These are phyloP conservation scores for Colletotrichum theobromicola DNA, from an alignment of 2,329 filamentous ascomycete species.

Conservation along the genomic window DNA sequence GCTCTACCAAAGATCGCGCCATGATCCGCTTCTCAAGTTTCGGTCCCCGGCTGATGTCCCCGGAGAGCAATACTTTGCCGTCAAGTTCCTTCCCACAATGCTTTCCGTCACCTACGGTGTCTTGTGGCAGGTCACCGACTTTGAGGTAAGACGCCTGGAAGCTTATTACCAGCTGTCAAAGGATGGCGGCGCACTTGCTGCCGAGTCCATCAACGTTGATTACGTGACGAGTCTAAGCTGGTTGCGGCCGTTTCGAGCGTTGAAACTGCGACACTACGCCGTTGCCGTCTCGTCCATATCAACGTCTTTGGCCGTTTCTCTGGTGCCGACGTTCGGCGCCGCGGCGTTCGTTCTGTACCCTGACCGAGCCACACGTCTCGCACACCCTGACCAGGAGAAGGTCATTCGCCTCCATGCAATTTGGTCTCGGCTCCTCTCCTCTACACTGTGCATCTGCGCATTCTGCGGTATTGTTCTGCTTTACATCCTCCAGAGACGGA, in stretches of 20 bases:
- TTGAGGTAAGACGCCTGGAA: slow-evolving; percentile 70
- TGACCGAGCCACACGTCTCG: slow-evolving; percentile 47
- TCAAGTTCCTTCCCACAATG: slow-evolving; percentile 69
- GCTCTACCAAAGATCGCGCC: slow-evolving; percentile 55
- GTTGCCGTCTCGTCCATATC: slow-evolving; percentile 71
- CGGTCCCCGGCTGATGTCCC: slow-evolving; percentile 53
- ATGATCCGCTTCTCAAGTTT: slow-evolving; percentile 55
- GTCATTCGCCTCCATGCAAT: slow-evolving; percentile 58
- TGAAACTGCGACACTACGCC: slow-evolving; percentile 69
- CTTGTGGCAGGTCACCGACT: slow-evolving; percentile 70
- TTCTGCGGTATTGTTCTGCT: slow-evolving; percentile 62
- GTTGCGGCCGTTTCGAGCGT: slow-evolving; percentile 66
- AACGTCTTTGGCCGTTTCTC: slow-evolving; percentile 68
- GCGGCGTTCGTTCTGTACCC: slow-evolving; percentile 65
- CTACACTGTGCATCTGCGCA: slow-evolving; percentile 61
- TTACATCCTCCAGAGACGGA: slow-evolving; percentile 64
- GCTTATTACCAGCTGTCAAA: slow-evolving; percentile 71
- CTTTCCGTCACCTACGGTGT: slow-evolving; percentile 67
- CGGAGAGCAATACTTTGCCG: slow-evolving; percentile 59
- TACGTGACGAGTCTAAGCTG: slow-evolving; percentile 74
- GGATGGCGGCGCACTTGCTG: slow-evolving; percentile 63
- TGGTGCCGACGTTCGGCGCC: slow-evolving; percentile 72
- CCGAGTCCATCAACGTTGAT: slow-evolving; percentile 74
- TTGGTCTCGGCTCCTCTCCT: slow-evolving; percentile 68
- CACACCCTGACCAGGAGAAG: slow-evolving; percentile 51